A percentile compares a stretch with the other conserved stretches of the same genome.
Evolutionary conservation across 352 stramenopile genomes (phyloP).

Genomic region (Globisporangium mamillatum): DNA sequence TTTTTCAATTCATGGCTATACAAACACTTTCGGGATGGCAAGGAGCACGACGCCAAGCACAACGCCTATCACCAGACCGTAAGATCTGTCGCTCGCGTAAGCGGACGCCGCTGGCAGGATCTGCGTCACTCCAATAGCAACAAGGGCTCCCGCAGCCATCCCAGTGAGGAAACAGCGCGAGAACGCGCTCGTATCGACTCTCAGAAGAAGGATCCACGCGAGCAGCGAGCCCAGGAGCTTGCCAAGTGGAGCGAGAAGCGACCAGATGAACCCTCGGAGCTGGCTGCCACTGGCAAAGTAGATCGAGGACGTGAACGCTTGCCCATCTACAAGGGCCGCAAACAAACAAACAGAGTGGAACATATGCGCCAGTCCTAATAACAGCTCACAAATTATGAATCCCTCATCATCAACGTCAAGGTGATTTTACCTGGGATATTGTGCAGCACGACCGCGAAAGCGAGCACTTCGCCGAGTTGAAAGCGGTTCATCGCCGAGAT

Average conservation of each 20-base stretch:
- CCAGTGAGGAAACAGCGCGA: neutral
- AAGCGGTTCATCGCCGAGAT: slow-evolving; percentile 2
- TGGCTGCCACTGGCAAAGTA: slow-evolving; percentile 8
- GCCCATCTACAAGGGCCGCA: neutral
- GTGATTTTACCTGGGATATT: neutral
- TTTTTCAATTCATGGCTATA: neutral
- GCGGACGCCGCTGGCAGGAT: neutral
- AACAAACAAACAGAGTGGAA: neutral
- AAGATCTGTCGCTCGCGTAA: neutral
- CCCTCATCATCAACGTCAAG: neutral
- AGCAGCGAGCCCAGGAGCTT: neutral
- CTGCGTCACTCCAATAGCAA: neutral
- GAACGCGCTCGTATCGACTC: neutral
- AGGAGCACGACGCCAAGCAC: neutral
- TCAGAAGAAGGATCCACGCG: neutral
- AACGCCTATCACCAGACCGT: neutral
- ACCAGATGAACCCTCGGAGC: neutral
- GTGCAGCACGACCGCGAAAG: slow-evolving; percentile 3
- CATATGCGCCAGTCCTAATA: neutral
- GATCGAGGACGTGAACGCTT: slow-evolving; percentile 1
- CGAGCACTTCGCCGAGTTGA: neutral
- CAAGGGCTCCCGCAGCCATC: neutral
- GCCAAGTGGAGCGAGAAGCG: neutral
- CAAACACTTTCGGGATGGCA: slow-evolving; percentile 3
- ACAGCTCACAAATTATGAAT: neutral